A percentile compares a stretch with the other conserved stretches of the same genome.
These are phyloP conservation scores for Eucalyptus polyanthemos DNA, from an alignment of 345 rosid species.

Conservation along the genomic window DNA sequence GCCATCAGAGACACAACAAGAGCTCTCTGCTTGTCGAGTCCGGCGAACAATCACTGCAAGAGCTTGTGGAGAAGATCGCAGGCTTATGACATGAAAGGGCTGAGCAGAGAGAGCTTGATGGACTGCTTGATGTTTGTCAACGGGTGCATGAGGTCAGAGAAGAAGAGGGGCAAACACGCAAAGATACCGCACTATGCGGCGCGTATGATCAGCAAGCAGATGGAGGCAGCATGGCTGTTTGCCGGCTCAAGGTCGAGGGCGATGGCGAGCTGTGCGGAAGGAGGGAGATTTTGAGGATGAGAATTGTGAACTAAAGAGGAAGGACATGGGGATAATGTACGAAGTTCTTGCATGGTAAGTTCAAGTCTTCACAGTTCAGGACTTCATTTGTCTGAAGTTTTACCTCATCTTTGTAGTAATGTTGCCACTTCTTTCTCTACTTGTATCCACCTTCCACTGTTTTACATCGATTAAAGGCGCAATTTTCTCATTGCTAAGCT, in stretches of 20 bases:
- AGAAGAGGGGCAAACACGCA: not conserved
- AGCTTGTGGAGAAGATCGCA: slow-evolving; percentile 95
- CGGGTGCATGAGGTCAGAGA: slow-evolving; percentile 11
- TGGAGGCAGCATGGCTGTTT: slow-evolving; percentile 50
- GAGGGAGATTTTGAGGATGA: not conserved
- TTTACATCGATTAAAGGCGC: not conserved
- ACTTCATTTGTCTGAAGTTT: not conserved
- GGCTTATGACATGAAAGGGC: slow-evolving; percentile 73
- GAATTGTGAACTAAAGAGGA: not conserved
- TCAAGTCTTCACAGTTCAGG: not conserved
- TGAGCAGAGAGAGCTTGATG: slow-evolving; percentile 74
- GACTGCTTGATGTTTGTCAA: slow-evolving; percentile 57
- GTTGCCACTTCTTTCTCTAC: not conserved
- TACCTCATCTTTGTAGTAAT: not conserved
- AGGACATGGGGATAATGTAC: not conserved
- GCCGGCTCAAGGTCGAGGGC: slow-evolving; percentile 1
- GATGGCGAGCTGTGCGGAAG: not conserved
- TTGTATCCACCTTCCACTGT: not conserved
- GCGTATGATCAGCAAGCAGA: slow-evolving; percentile 60
- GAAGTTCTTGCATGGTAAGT: not conserved
- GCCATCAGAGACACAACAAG: slow-evolving; percentile 77
- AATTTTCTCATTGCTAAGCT: not conserved
- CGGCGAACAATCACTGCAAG: slow-evolving; percentile 33
- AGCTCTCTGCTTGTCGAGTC: slow-evolving; percentile 51
- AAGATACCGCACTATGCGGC: slow-evolving; percentile 48